Conservation (phyloP, 495 filamentous ascomycete genomes). For the Penicillium longicatenatum region DNA sequence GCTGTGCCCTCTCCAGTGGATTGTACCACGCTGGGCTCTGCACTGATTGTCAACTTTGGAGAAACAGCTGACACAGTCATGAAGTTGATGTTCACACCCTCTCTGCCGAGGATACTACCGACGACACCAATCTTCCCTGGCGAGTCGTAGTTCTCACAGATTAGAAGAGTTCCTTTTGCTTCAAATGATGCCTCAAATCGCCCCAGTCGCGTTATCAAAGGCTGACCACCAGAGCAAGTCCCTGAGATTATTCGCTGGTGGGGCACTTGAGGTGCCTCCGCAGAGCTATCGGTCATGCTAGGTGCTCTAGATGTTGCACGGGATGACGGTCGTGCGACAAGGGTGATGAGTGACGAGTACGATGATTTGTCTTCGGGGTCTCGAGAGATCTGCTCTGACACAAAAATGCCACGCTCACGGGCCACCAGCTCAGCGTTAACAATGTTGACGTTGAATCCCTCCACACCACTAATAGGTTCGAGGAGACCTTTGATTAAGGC, state of each 20-base stretch:
- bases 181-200: constrained; percentile 64
- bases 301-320: constrained; percentile 24
- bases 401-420: constrained; percentile 65
- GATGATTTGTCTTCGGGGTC: constrained; percentile 47
- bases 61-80: constrained; percentile 65
- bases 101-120: constrained; percentile 59
- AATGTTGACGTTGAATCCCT: constrained; percentile 68
- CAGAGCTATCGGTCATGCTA: constrained; percentile 4
- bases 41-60: constrained; percentile 13
- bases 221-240: constrained; percentile 57
- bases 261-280: constrained; percentile 3
- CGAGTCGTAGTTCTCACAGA: constrained; percentile 71
- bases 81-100: constrained; percentile 68
- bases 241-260: constrained; percentile 64
- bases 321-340: constrained; percentile 45
- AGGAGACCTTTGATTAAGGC: constrained; percentile 70
- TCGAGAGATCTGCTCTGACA: constrained; percentile 63
- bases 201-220: constrained; percentile 65
- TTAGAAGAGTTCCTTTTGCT: constrained; percentile 63
- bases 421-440: constrained; percentile 72
- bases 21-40: too few species aligned
- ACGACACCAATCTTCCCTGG: constrained; percentile 75
- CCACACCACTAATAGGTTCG: constrained; percentile 55
- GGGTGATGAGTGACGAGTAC: constrained; percentile 64
- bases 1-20: too few species aligned